phyloP scores from a whole-genome alignment of 176 grass and related monocot species.

The Oropetium thomaeum region DNA sequence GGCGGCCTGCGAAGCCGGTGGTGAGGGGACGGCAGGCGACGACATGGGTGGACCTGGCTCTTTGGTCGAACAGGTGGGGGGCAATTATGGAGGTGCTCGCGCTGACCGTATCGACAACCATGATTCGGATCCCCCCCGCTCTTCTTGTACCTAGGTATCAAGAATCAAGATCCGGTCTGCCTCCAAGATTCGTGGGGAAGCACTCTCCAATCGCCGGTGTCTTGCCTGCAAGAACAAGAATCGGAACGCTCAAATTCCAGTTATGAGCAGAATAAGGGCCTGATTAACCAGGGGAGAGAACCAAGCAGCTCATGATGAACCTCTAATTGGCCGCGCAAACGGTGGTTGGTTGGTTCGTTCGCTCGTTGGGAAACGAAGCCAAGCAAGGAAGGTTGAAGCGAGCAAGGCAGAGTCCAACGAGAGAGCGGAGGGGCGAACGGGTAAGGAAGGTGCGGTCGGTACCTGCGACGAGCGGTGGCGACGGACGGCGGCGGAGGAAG shows the following conservation, averaged over 20 bases:
- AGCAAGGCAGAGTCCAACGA: background rate
- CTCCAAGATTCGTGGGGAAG: background rate
- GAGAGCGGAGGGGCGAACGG: background rate
- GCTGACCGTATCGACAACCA: slow-evolving; percentile 67
- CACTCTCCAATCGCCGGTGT: background rate
- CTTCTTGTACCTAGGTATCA: background rate
- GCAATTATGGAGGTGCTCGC: slow-evolving; percentile 73
- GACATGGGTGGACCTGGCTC: slow-evolving; percentile 28
- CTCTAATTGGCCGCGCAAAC: background rate
- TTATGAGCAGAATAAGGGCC: background rate
- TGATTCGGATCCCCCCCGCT: slow-evolving; percentile 37
- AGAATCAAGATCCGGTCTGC: background rate
- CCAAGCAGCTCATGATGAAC: background rate
- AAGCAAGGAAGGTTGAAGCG: background rate
- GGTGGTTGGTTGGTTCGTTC: background rate
- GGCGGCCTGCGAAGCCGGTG: slow-evolving; percentile 44
- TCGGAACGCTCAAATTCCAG: background rate
- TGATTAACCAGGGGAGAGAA: background rate
- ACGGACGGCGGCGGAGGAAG: background rate
- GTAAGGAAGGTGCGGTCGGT: background rate
- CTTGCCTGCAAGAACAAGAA: slow-evolving; percentile 25
- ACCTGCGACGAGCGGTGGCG: background rate
- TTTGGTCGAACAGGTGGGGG: slow-evolving; percentile 53
- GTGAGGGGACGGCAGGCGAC: slow-evolving; percentile 40
- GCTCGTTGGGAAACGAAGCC: background rate